A percentile compares a stretch with the other conserved stretches of the same genome.
Conservation (phyloP, 2,329 filamentous ascomycete genomes). For the Penicillium sp. region DNA sequence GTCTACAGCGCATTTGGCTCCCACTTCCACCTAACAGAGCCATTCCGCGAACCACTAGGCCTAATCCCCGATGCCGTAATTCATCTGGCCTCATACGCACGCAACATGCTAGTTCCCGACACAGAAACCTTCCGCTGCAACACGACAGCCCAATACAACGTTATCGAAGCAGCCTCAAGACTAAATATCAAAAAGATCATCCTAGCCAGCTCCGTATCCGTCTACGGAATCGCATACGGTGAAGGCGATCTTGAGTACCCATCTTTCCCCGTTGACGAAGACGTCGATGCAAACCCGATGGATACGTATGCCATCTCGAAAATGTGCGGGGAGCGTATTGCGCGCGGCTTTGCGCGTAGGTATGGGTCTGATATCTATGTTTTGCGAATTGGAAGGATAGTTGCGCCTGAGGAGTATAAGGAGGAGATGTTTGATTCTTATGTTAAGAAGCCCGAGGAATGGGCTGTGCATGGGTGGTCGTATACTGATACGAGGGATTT, state of each 20-base stretch:
- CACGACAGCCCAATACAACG: conserved; percentile 59
- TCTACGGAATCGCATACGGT: conserved; percentile 63
- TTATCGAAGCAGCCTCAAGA: conserved; percentile 64
- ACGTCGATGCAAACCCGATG: conserved; percentile 60
- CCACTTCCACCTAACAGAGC: conserved; percentile 54
- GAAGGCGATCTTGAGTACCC: conserved; percentile 59
- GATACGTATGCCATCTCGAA: conserved; percentile 64
- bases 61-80: conserved; percentile 60
- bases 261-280: conserved; percentile 60
- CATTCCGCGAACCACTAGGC: conserved; percentile 38
- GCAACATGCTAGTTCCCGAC: conserved; percentile 63
- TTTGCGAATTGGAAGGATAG: conserved; percentile 61
- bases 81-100: conserved; percentile 61
- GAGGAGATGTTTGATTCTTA: conserved; percentile 52
- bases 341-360: conserved; percentile 56
- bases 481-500: conserved; percentile 65
- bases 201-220: conserved; percentile 60
- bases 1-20: conserved; percentile 58
- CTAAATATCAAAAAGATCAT: conserved; percentile 63
- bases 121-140: conserved; percentile 61
- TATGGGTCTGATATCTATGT: conserved; percentile 61
- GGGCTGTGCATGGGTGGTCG: conserved; percentile 61
- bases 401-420: conserved; percentile 62
- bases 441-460: conserved; percentile 50
- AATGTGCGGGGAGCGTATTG: conserved; percentile 59